Evolutionary conservation across 2,329 filamentous ascomycete species (phyloP), one percentile per base, ranked within the genome.

Genomic region (Scedosporium boydii): DNA sequence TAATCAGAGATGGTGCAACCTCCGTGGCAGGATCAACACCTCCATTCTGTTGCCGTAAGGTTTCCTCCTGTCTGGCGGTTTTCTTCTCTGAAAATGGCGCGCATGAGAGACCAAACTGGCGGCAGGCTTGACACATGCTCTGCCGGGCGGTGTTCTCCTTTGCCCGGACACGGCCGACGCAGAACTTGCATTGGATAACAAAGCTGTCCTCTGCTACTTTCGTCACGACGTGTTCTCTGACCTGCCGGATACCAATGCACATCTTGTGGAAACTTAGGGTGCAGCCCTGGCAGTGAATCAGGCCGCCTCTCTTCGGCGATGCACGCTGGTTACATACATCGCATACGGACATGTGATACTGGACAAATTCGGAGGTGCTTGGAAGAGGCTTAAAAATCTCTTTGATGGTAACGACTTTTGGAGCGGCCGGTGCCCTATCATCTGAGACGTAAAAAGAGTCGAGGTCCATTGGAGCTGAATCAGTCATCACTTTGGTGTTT

Each of bases 271-370:
- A 96, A 0, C 89, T 82, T 58, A 87, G 79, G 1, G 88, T 91
- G 72, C 95, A 99, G 34, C 95, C 95, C 75, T 99, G 96, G 68
- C 95, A 99, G 70, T 88, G 87, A 41, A 99, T 82, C 26, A 99
- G 78, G 46, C 83, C 79, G 0, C 90, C 91, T 70, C 87, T 88
- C 63, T 78, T 81, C 1, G 76, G 72, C 23, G 80, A 77, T 7
- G 82, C 81, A 16, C 73, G 75, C n/a, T 77, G 74, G 58, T 75
- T 77, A 70, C 95, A 99, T 2, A 85, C 82, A 67, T 90, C 87
- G 72, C 95, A 99, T 6, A 77, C 78, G 48, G 83, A 78, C 57
- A 82, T 84, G 73, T 99, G 95, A 10, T 84, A 82, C 23, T 80
- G 76, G 61, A 82, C 81, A 72, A 99, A 99, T 2, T 81, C 75